These are phyloP conservation scores for Penicillium pancosmium DNA, from an alignment of 495 filamentous ascomycete genomes.

Conservation along the genomic window DNA sequence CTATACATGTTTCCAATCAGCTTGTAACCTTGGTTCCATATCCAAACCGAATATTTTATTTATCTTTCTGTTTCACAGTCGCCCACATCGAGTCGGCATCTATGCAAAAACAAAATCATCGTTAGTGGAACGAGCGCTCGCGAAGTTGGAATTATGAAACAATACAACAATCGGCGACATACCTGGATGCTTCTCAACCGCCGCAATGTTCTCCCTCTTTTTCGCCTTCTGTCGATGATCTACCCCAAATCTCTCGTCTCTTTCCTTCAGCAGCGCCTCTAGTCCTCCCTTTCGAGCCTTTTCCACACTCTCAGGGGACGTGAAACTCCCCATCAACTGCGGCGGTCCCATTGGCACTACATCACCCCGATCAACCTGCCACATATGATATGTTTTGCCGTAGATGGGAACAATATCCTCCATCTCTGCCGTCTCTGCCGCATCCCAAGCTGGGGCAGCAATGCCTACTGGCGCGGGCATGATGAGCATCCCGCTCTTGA, in stretches of 20 bases:
- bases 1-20: too few species aligned
- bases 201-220: slow-evolving; percentile 61
- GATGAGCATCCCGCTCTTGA: slow-evolving; percentile 82
- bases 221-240: slow-evolving; percentile 64
- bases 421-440: slow-evolving; percentile 80
- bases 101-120: slow-evolving; percentile 1
- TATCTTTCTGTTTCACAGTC: not conserved
- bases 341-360: slow-evolving; percentile 73
- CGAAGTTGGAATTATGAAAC: not conserved
- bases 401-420: slow-evolving; percentile 69
- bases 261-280: slow-evolving; percentile 59
- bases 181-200: slow-evolving; percentile 61
- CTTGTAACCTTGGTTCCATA: too few species aligned
- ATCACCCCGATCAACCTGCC: slow-evolving; percentile 85
- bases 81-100: slow-evolving; percentile 56
- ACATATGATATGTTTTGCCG: slow-evolving; percentile 89
- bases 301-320: slow-evolving; percentile 55
- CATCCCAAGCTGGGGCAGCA: slow-evolving; percentile 65
- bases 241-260: slow-evolving; percentile 67
- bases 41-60: not conserved
- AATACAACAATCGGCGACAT: slow-evolving; percentile 14
- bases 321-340: slow-evolving; percentile 78
- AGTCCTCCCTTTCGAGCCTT: slow-evolving; percentile 61
- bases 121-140: slow-evolving; percentile 10
- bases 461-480: slow-evolving; percentile 70